Evolutionary conservation across 2,329 filamentous ascomycete genomes (phyloP), one percentile per base, ranked within the genome.

Genomic region (Karstenula rhodostoma): DNA sequence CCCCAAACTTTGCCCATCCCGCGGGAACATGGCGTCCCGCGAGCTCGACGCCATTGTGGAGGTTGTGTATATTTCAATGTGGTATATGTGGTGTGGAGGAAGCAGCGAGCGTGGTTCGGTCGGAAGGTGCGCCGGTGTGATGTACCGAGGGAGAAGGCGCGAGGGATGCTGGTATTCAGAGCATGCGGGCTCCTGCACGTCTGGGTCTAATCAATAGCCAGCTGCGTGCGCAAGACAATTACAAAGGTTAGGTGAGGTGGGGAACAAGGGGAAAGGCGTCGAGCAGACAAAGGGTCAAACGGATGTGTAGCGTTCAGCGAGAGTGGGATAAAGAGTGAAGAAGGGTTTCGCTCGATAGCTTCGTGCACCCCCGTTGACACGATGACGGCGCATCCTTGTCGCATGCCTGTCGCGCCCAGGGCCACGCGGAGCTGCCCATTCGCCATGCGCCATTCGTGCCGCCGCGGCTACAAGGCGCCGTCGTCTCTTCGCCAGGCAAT

Each of bases 1-100:
- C 19, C 69, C 67, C 10, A 71, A 64, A 57, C 68, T 73, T 64
- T 66, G 71, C 62, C 68, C 57, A 19, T 61, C 69, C 61, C 71
- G 69, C 59, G 66, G 58, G 57, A 75, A 63, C 65, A 72, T 55
- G 56, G 53, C 55, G 22, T 57, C 63, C 54, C 65, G 50, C 48
- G 43, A 35, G 32, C 40, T 35, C 7, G 64, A 67, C 22, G 65
- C 64, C 72, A 75, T 74, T 47, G 59, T 66, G 59, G 52, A 53
- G 56, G 53, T 65, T 43, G n/a, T 33, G 42, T n/a, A 42, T 33
- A 23, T 22, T 6, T 8, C 22, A 29, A 33, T 5, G 8, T 32
- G 29, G 12, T 9, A 9, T 29, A 17, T 4, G 2, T 7, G 37
- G 7, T 40, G n/a, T 7, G 12, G 25, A 23, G 42, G 42, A 46